Conservation (phyloP, 371 early-diverging fungal genomes). For the Mucor racemosus region DNA sequence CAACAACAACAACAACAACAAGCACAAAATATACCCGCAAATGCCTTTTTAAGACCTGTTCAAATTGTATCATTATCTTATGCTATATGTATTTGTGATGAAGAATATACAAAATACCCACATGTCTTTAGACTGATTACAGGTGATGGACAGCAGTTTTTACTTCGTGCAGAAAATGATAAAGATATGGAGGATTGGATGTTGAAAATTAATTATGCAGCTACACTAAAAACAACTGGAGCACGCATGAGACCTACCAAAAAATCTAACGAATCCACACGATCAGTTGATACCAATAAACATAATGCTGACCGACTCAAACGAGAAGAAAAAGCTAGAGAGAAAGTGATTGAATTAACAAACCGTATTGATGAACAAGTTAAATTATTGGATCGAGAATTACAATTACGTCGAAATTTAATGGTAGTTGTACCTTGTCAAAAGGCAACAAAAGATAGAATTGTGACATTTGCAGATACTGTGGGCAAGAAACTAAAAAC, state of each 20-base stretch:
- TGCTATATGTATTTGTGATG: slow-evolving; percentile 75
- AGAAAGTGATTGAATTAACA: slow-evolving; percentile 32
- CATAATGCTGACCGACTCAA: slow-evolving; percentile 28
- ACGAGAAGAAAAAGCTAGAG: slow-evolving; percentile 29
- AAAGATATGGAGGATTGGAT: slow-evolving; percentile 84
- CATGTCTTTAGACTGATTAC: slow-evolving; percentile 78
- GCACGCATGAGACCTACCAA: slow-evolving; percentile 53
- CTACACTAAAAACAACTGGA: slow-evolving; percentile 72
- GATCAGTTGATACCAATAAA: not conserved
- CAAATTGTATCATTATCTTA: slow-evolving; percentile 69
- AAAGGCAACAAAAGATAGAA: slow-evolving; percentile 64
- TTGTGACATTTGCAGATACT: slow-evolving; percentile 58
- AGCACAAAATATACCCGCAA: slow-evolving; percentile 10
- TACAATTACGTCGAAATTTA: slow-evolving; percentile 67
- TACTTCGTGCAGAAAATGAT: slow-evolving; percentile 69
- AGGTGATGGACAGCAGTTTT: slow-evolving; percentile 72
- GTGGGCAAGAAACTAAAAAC: slow-evolving; percentile 59
- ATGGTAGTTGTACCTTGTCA: slow-evolving; percentile 70
- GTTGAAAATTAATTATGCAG: slow-evolving; percentile 79
- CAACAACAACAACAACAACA: slow-evolving; percentile 7
- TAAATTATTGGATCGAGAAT: slow-evolving; percentile 49
- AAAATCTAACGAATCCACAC: slow-evolving; percentile 10
- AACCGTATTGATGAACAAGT: slow-evolving; percentile 45
- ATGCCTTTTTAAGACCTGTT: slow-evolving; percentile 36
- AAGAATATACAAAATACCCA: slow-evolving; percentile 72